Base-by-base conservation (phyloP, 495 filamentous ascomycete species). In the Xylaria sp. region DNA sequence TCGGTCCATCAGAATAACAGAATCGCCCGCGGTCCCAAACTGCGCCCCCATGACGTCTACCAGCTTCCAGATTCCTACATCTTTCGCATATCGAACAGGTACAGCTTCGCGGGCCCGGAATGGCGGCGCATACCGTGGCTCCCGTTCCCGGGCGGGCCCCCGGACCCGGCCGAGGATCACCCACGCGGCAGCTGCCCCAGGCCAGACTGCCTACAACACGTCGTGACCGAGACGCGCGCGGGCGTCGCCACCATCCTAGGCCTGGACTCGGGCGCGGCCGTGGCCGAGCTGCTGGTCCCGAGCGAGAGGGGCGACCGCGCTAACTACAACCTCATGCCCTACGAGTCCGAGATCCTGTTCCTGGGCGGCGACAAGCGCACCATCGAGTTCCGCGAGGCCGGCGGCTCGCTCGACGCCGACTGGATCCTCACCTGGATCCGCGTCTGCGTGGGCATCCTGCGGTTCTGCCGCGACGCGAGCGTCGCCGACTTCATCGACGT, bases 321-420 rank as follows among this genome's bases (percentile, higher is more conserved):
- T 15, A 79, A 77, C 50, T 76, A 74, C 63, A 71, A 73, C 69
- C 71, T 74, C 67, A 9, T 14, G 19, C 7, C 50, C 43, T 76
- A 74, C 50, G 17, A n/a, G 55, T 24, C 21, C 24, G 19, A 41
- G 1, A 19, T 0, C 24, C 40, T 74, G 29, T 3, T 0, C 26
- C 4, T 19, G 15, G 0, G 41, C 15, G 15, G 21, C 7, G 12
- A 14, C 17, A 17, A 48, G 44, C 71, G 71, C 29, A 82, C 79
- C 21, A 74, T 86, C 50, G 83, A 86, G 72, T 85, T 86, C 72
- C 77, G 83, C 19, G 80, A 84, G 58, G 81, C 81, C 19, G 74
- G 48, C 9, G 83, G 83, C 3, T 72, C 77, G 0, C 69, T 85
- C 2, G 78, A 82, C 46, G 58, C 76, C 0, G 40, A 57, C 1